Evolutionary conservation across 805 yeast genomes (phyloP), one percentile per base, ranked within the genome.

Genomic region (Schwanniomyces yamadae): DNA sequence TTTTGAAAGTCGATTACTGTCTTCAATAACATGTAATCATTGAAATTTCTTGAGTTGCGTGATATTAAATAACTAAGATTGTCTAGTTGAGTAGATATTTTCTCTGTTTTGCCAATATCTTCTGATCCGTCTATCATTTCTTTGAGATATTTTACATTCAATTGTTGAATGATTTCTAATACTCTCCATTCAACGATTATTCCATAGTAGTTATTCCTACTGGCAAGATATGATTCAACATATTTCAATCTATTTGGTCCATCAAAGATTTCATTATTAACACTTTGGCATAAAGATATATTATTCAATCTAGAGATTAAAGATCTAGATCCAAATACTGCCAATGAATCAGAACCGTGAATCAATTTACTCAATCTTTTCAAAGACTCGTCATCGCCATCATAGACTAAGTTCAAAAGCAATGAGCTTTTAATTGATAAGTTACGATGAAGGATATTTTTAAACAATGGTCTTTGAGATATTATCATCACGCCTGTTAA

Each of bases 181-280:
- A 66, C 32, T 46, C 72, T 57, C 71, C 71, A 67, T 23, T 52
- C 44, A n/a, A 54, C 46, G 2, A 67, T 24, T 3, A 61, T 38
- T 1, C 47, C 55, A 39, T 56, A 66, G 21, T 55, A 47, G 36
- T 58, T 49, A 9, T 33, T 12, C n/a, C 32, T 31, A 36, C 45
- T 48, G 18, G 48, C 47, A 26, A 53, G 49, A 29, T 38, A 50
- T 25, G 52, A 33, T 39, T 66, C 72, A 14, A 58, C 54, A 37
- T 54, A 66, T 28, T 55, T 59, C 22, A 59, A 34, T 18, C 46
- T 41, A 38, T 64, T 61, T 23, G 49, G 57, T 2, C 61, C 62
- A 35, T 55, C 57, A 9, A 37, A 32, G 7, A 65, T 37, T 5
- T 47, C 49, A 21, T 30, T n/a, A 38, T 59, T 61, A n/a, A 64